Conservation (phyloP, 805 yeast species). For the Candida mattraensis region DNA sequence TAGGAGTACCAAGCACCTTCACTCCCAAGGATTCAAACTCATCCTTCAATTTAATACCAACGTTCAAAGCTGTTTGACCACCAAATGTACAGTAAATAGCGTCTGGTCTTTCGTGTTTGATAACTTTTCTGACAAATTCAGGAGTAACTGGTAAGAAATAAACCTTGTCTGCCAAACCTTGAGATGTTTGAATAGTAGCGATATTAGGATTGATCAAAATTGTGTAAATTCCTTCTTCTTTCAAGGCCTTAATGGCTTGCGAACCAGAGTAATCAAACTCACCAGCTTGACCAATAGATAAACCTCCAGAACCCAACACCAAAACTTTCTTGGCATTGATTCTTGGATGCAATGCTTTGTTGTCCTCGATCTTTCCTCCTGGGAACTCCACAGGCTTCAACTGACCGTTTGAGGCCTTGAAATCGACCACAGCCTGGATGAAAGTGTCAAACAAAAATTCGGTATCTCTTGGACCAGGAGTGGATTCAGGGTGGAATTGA, state of each 20-base stretch:
- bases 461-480: constrained; percentile 99
- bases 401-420: constrained; percentile 52
- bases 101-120: constrained; percentile 92
- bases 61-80: constrained; percentile 97
- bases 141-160: constrained; percentile 97
- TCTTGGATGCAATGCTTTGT: constrained; percentile 72
- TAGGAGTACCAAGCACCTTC: constrained; percentile 93
- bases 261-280: constrained; percentile 99
- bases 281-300: constrained; percentile 99
- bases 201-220: constrained; percentile 95
- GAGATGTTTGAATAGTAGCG: constrained; percentile 97
- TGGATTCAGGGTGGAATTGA: constrained; percentile 98
- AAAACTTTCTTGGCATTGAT: constrained; percentile 87
- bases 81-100: constrained; percentile 97
- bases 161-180: constrained; percentile 97
- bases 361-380: constrained; percentile 78
- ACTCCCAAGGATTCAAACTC: constrained; percentile 92
- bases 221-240: constrained; percentile 96
- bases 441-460: constrained; percentile 95
- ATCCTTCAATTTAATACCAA: constrained; percentile 93
- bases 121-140: constrained; percentile 94
- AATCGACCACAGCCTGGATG: constrained; percentile 73
- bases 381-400: constrained; percentile 84
- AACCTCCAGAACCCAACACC: constrained; percentile 96
- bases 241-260: constrained; percentile 97